Evolutionary conservation across 176 grass and related monocot genomes (phyloP), one percentile per base, ranked within the genome.

Genomic region (Aechmea fasciata): DNA sequence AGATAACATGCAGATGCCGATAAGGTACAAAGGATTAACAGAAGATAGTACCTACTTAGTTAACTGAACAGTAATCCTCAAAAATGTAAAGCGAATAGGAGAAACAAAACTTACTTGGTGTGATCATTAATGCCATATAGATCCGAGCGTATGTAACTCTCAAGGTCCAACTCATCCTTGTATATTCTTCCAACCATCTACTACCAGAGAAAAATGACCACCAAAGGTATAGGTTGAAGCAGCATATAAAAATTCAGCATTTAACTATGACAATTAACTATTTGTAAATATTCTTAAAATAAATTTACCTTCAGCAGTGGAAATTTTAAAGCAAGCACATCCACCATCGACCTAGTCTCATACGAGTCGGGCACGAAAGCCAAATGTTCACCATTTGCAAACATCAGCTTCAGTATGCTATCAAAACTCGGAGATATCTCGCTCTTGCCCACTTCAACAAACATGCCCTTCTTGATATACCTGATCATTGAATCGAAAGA

Each of bases 351-450:
- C 55, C 25, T 19, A 0, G 82, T 84, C 55, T 70, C 53, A 13
- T 69, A n/a, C 11, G 70, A 79, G 64, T 84, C 70, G 1, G 82
- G 82, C 75, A 71, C 70, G 25, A 84, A 84, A 28, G 82, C 82
- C n/a, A 84, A 68, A 73, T 29, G 68, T 73, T 84, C 75, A 52
- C 73, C 52, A 52, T 84, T 77, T 22, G 55, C 63, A 48, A 79
- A 51, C 49, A 84, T 26, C 65, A 79, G 63, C 52, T 84, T 59
- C 57, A 84, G 65, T 55, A 84, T 71, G 61, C 48, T 79, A 49
- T 63, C 82, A 79, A 84, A 84, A 79, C 75, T 77, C 12, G 76
- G 82, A 70, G 82, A 84, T 23, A 84, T 84, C 23, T 84, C 82
- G 19, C 82, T 84, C 11, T 70, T 75, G 63, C 82, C 82, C 67